Base-by-base conservation (phyloP, 108 stramenopile genomes). In the Cylindrotheca closterium region DNA sequence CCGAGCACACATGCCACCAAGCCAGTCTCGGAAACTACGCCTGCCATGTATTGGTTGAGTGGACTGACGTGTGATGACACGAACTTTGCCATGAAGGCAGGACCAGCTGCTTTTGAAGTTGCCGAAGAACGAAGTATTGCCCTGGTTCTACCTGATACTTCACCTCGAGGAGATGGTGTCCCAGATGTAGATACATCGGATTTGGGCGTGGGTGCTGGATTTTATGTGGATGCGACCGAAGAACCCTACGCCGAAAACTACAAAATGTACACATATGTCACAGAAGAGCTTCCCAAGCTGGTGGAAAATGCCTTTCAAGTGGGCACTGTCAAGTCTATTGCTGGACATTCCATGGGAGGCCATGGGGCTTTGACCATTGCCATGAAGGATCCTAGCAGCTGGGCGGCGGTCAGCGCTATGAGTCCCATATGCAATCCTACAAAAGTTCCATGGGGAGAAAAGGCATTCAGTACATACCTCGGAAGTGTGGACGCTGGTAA, bases 1-100 rank as follows among this genome's bases (percentile, higher is more conserved):
- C 37, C 37, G 10, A 42, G 37, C 15, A 42, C 37, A 42, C 37
- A 42, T 15, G 10, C 7, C 7, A 7, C 7, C 37, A 7, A 15
- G 15, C 37, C 37, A 42, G 15, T 15, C 37, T 7, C 7, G 7
- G 37, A 42, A 42, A 24, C 8, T 7, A 42, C 37, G 15, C 37
- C 37, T 15, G 37, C 37, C 37, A 42, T 57, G 30, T 29, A 29
- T 57, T 98, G 88, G 82, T 68, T 98, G 27, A 80, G 80, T 7
- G 96, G 97, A 0, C 74, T 98, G 53, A 98, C 97, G 21, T 98
- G 97, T 70, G 92, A 87, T n/a, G 93, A 90, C 65, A 86, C 93
- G 50, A 98, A 97, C 63, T 95, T 96, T 70, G 70, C 82, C 81
- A 0, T 42, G 10, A 42, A 42, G 37, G 37, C 37, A 42, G 88